Percentiles rank a stretch among this genome's conserved stretches.
phyloP scores from a whole-genome alignment of 192 early-diverging fungal species.

The Backusella tarrabulga region DNA sequence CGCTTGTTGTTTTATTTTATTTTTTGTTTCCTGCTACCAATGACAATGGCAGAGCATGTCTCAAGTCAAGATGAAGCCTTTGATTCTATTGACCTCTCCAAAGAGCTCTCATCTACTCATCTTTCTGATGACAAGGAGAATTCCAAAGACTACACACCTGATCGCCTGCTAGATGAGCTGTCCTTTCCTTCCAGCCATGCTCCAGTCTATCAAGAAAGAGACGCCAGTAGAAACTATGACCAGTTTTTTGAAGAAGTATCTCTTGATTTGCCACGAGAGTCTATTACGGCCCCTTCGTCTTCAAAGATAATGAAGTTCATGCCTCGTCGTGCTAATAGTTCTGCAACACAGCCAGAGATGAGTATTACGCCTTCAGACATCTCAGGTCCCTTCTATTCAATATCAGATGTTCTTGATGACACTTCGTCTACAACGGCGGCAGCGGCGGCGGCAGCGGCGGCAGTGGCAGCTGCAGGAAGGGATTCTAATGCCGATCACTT shows the following conservation, averaged over 20 bases:
- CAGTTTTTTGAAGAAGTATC: slow-evolving; percentile 45
- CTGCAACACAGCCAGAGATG: neutral
- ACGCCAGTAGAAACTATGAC: slow-evolving; percentile 26
- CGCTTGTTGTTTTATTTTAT: neutral
- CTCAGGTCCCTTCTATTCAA: slow-evolving; percentile 37
- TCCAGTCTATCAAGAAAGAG: neutral
- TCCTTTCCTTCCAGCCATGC: neutral
- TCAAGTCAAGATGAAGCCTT: slow-evolving; percentile 1
- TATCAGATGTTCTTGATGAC: slow-evolving; percentile 36
- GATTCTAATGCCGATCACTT: slow-evolving; percentile 1
- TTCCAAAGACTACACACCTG: slow-evolving; percentile 13
- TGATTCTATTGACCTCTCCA: neutral
- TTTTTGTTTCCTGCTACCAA: neutral
- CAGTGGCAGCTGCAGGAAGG: neutral
- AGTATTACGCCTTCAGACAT: slow-evolving; percentile 23
- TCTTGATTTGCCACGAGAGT: slow-evolving; percentile 30
- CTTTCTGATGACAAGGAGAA: neutral
- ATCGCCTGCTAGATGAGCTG: slow-evolving; percentile 30
- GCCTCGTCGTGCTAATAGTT: slow-evolving; percentile 15
- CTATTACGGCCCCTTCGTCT: neutral
- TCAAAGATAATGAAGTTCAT: slow-evolving; percentile 32
- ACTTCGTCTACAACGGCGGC: slow-evolving; percentile 2
- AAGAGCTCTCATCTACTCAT: slow-evolving; percentile 1
- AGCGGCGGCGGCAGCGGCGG: neutral
- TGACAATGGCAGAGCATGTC: neutral